phyloP scores from a whole-genome alignment of 768 basidiomycete genomes.

The Rhizopogon sp. region DNA sequence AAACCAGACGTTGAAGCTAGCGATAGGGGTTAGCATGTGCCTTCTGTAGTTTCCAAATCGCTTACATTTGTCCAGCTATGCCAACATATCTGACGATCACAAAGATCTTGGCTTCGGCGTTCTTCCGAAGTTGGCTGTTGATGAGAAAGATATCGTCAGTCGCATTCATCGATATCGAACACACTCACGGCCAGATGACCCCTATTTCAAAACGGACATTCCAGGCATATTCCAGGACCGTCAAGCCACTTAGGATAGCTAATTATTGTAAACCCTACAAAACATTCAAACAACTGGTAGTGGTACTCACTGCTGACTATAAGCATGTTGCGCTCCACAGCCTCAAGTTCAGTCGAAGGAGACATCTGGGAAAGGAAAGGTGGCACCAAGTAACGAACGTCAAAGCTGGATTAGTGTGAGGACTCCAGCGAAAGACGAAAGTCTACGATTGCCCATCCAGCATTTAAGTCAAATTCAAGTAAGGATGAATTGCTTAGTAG shows the following conservation, averaged over 20 bases:
- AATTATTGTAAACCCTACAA: too few relatives aligned
- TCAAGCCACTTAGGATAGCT: background rate
- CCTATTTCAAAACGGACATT: constrained; percentile 5
- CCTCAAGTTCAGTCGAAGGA: background rate
- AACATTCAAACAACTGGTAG: too few relatives aligned
- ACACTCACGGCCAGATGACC: constrained; percentile 19
- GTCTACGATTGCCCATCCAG: background rate
- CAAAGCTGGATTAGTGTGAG: background rate
- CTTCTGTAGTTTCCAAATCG: background rate
- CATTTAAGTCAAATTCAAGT: too few relatives aligned
- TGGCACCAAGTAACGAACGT: background rate
- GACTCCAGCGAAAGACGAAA: background rate
- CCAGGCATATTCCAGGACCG: constrained; percentile 10
- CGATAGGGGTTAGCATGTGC: background rate
- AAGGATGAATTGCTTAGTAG: too few relatives aligned
- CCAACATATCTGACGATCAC: constrained; percentile 12
- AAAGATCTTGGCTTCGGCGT: constrained; percentile 2
- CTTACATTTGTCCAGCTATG: constrained; percentile 16
- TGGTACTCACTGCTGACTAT: background rate
- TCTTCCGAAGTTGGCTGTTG: background rate
- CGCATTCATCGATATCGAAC: background rate
- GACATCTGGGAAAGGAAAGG: background rate
- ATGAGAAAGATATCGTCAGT: background rate
- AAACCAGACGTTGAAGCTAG: constrained; percentile 19
- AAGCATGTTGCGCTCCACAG: background rate